phyloP scores from a whole-genome alignment of 169 alveolate species.

The Plasmodium relictum region DNA sequence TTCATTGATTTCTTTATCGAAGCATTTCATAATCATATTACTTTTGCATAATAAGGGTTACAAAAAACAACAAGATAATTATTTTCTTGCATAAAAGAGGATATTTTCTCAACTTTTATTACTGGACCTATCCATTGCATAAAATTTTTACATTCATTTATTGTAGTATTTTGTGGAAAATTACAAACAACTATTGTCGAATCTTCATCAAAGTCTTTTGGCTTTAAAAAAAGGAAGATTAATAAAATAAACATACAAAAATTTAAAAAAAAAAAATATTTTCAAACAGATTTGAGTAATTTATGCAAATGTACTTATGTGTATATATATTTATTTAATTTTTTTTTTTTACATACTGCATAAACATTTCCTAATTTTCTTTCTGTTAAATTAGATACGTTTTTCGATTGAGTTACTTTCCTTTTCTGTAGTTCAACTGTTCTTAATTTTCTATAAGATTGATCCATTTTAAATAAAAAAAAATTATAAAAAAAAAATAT shows the following conservation, averaged over 20 bases:
- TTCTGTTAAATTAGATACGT: slow-evolving; percentile 36
- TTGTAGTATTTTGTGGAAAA: slow-evolving; percentile 78
- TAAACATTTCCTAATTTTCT: slow-evolving; percentile 49
- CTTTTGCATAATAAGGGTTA: slow-evolving; percentile 81
- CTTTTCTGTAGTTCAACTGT: slow-evolving; percentile 43
- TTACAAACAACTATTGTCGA: slow-evolving; percentile 84
- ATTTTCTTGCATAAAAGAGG: slow-evolving; percentile 46
- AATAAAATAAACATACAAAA: neutral
- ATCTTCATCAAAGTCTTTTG: slow-evolving; percentile 82
- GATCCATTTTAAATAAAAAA: slow-evolving; percentile 3
- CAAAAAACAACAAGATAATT: slow-evolving; percentile 84
- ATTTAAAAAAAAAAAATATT: too few species aligned
- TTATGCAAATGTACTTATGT: neutral
- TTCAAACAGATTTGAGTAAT: neutral
- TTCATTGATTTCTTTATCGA: too few species aligned
- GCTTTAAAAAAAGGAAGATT: slow-evolving; percentile 53
- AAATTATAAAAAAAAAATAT: too few species aligned
- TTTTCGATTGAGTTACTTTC: slow-evolving; percentile 69
- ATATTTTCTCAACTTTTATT: slow-evolving; percentile 81
- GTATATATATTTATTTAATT: neutral
- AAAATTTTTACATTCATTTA: slow-evolving; percentile 81
- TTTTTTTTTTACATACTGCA: slow-evolving; percentile 27
- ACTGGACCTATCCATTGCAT: slow-evolving; percentile 87
- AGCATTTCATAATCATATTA: neutral
- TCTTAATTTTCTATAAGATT: slow-evolving; percentile 22